Percentiles rank a stretch among this genome's conserved stretches.
Evolutionary conservation across 176 grass and related monocot genomes (phyloP).

Genomic region (Phragmites australis): DNA sequence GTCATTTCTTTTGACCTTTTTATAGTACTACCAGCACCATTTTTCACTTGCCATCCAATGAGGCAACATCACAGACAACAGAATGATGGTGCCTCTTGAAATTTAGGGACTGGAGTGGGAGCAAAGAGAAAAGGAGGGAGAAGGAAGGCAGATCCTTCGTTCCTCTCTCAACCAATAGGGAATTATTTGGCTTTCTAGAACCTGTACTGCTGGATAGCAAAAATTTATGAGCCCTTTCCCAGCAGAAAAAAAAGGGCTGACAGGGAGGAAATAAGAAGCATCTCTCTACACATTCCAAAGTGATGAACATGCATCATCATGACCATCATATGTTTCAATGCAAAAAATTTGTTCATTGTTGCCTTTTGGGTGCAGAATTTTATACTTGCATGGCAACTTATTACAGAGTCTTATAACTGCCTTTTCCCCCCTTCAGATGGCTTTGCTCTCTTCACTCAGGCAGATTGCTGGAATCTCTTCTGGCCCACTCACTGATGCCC

Average conservation of each 20-base stretch:
- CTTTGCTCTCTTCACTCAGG: conserved; percentile 76
- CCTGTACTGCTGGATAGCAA: conserved; percentile 49
- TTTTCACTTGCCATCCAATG: conserved; percentile 11
- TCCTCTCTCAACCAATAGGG: conserved; percentile 41
- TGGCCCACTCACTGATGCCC: conserved; percentile 74
- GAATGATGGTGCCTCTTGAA: conserved; percentile 41
- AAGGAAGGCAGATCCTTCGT: conserved; percentile 36
- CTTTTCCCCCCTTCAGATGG: conserved; percentile 61
- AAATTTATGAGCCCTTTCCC: conserved; percentile 43
- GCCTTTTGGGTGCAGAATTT: conserved; percentile 31
- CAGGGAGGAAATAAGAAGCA: conserved; percentile 25
- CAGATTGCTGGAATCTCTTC: conserved; percentile 87
- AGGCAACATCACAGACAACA: conserved; percentile 20
- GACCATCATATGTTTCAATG: conserved; percentile 42
- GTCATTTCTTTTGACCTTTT: conserved; percentile 26
- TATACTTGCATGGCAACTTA: conserved; percentile 37
- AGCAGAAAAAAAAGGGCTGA: conserved; percentile 24
- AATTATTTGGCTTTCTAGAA: conserved; percentile 56
- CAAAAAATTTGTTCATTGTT: conserved; percentile 3
- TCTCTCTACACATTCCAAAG: conserved; percentile 44
- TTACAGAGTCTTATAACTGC: conserved; percentile 31
- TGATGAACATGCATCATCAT: conserved; percentile 34
- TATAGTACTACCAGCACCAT: not conserved
- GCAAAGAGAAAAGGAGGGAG: conserved; percentile 14
- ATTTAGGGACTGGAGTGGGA: not conserved